Evolutionary conservation across 2,329 filamentous ascomycete species (phyloP), one percentile per base, ranked within the genome.

Genomic region (Aureobasidium namibiae): DNA sequence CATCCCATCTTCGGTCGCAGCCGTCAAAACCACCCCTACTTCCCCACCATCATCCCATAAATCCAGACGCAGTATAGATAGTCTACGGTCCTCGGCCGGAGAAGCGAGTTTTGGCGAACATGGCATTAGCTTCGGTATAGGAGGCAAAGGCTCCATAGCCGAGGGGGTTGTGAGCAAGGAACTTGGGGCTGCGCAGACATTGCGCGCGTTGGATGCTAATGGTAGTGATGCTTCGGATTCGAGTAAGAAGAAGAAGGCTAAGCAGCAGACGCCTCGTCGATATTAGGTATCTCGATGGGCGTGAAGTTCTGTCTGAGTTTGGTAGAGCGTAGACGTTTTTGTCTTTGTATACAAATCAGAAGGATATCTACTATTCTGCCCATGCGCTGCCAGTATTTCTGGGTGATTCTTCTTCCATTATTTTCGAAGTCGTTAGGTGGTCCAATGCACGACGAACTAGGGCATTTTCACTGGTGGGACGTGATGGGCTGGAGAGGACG

Each of bases 61-160:
- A 39, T 41, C 61, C 38, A 36, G 57, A 49, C 53, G 56, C 39
- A 63, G 62, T 36, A 53, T 60, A 33, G 62, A 63, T 13, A 63
- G 62, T 31, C 31, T 59, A 10, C 57, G 62, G 8, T 62, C 60
- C 11, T 52, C 57, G 18, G 45, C 33, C 1, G 42, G 26, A 2
- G 52, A 54, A 44, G 53, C 58, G 5, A 63, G 60, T 38, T 57
- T 61, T 7, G 45, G 52, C 5, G 45, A 58, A 34, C 46, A 49
- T 14, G 57, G 53, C 7, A 60, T 46, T 39, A 46, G 5, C 54
- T 60, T 62, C 29, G 56, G 38, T 16, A 29, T 21, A 4, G 61
- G 59, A 3, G 53, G 53, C 10, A 63, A 63, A 26, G 53, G 57
- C 1, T 13, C 23, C 7, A 48, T 49, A 11, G 62, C 56, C 1